These are phyloP conservation scores for Rhynchospora breviuscula DNA, from an alignment of 176 grass and related monocot species.

Conservation along the genomic window DNA sequence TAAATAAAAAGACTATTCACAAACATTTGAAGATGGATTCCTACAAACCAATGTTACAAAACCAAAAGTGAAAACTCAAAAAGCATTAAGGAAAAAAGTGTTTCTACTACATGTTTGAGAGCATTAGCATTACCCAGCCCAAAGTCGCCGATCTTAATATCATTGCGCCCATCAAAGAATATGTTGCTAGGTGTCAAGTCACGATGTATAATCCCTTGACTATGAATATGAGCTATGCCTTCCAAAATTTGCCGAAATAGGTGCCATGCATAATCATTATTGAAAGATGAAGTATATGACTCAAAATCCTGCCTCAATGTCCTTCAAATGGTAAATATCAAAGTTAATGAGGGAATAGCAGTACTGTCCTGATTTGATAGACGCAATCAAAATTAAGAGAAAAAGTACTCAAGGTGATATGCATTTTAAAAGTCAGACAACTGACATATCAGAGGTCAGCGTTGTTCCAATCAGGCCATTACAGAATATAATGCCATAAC, in stretches of 20 bases:
- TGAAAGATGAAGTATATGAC: constrained; percentile 61
- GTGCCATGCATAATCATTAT: constrained; percentile 73
- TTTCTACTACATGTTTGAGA: constrained; percentile 12
- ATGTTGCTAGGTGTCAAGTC: constrained; percentile 97
- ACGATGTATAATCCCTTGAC: constrained; percentile 96
- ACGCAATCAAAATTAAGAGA: not conserved
- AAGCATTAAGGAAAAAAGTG: constrained; percentile 2
- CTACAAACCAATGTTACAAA: constrained; percentile 1
- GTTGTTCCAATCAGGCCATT: not conserved
- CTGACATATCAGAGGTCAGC: not conserved
- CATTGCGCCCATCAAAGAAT: constrained; percentile 96
- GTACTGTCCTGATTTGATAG: not conserved
- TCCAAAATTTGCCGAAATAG: constrained; percentile 98
- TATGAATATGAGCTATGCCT: constrained; percentile 92
- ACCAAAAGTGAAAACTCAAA: constrained; percentile 18
- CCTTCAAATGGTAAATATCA: constrained; percentile 40
- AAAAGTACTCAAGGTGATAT: not conserved
- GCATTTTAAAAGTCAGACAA: not conserved
- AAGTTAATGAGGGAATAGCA: constrained; percentile 11
- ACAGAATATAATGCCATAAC: not conserved
- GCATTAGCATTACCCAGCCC: constrained; percentile 31
- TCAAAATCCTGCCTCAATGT: constrained; percentile 83
- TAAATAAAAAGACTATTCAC: constrained; percentile 18
- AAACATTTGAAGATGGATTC: not conserved
- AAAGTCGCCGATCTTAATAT: constrained; percentile 69